phyloP scores from a whole-genome alignment of 352 stramenopile species.

The Globisporangium recalcitrans region DNA sequence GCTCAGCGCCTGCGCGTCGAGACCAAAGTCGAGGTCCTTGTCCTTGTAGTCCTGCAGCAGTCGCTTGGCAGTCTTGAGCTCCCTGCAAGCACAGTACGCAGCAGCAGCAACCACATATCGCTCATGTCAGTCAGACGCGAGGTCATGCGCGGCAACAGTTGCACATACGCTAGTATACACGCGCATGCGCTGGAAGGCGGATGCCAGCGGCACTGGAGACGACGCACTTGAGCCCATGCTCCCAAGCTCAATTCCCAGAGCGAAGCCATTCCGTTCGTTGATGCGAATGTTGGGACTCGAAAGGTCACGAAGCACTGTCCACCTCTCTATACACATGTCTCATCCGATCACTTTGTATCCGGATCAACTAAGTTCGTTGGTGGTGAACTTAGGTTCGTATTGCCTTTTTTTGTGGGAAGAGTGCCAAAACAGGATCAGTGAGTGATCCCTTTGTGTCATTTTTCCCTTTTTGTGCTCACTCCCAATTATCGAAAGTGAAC shows the following conservation, averaged over 20 bases:
- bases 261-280: conserved; percentile 6
- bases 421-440: too few relatives aligned
- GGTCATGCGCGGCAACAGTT: neutral
- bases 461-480: neutral
- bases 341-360: too few relatives aligned
- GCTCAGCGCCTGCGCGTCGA: conserved; percentile 44
- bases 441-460: too few relatives aligned
- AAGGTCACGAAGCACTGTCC: neutral
- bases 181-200: conserved; percentile 49
- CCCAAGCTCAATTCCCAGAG: neutral
- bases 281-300: neutral
- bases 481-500: neutral
- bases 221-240: conserved; percentile 48
- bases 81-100: too few relatives aligned
- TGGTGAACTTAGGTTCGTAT: neutral
- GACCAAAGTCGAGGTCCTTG: conserved; percentile 68
- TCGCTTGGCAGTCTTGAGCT: conserved; percentile 40
- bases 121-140: neutral
- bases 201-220: conserved; percentile 30
- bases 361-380: neutral
- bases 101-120: neutral
- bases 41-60: conserved; percentile 67
- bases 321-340: too few relatives aligned
- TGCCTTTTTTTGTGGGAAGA: neutral
- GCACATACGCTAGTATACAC: conserved; percentile 1